Evolutionary conservation across 106 monocot species (phyloP), one percentile per base, ranked within the genome.

Genomic region (Allium sativum): DNA sequence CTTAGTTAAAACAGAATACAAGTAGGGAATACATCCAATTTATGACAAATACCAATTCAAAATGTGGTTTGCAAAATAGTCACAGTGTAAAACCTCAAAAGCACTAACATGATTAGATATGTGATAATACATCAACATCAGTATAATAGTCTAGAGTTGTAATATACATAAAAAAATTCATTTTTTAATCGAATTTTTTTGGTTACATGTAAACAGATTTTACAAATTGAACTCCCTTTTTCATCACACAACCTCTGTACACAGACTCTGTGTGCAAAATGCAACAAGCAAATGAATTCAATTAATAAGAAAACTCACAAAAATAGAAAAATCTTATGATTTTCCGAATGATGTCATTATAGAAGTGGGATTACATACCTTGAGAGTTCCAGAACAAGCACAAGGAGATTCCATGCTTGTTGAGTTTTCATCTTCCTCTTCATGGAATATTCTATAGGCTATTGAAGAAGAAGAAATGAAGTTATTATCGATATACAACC

Each of bases 211-310:
- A 88, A 81, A 53, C 89, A 94, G 44, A 94, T 89, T 67, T 89
- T 89, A 56, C 89, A 94, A 52, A 85, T 40, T 18, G 73, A 79
- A 73, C 64, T 83, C 66, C 90, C 90, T 55, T 87, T 95, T 81
- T 90, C 86, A 70, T 90, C 84, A 58, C 94, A 95, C 94, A 89
- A 95, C 61, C 81, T 79, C 79, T 95, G 94, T 61, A 90, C 73
- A 72, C 94, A 95, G 13, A 22, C 78, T 43, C 95, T 84, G 52
- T 95, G 95, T 40, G 95, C 87, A 75, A 81, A 95, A 89, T 95
- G 73, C 16, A 67, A 48, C 8, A 31, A 51, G 48, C 61, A n/a
- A n/a, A n/a, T n/a, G n/a, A n/a, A n/a, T 12, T 2, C 46, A 10
- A 22, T 50, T 31, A 68, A 17, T 45, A 18, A 19, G 1, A 61